Base-by-base conservation (phyloP, 169 alveolate species). In the Sarcocystis neurona region DNA sequence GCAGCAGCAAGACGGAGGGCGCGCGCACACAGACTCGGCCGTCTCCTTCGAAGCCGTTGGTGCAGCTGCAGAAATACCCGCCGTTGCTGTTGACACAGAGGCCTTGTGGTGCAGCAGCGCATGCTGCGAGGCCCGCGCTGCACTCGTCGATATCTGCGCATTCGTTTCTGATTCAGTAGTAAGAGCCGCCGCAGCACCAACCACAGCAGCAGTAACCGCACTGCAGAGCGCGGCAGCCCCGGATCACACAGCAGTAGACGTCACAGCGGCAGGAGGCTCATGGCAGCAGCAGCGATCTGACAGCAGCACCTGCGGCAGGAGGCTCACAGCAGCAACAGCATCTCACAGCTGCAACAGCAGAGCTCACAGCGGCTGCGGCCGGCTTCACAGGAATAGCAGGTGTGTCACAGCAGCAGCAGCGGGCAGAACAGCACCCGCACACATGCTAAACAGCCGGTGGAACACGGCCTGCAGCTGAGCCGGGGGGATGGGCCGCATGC, bases 41-140 rank as follows among this genome's bases (percentile, higher is more conserved):
- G 56, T 89, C 95, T n/a, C 95, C 95, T 75, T 91, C 91, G 72
- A 89, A 93, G 58, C 94, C 95, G 34, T 90, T 91, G 60, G 74
- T 84, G 84, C 95, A 93, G 68, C 86, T 85, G 80, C 95, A 93
- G 48, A 89, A 91, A 63, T 89, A 93, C 12, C 93, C 90, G 58
- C 95, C 95, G 43, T 72, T 56, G 8, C 92, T 93, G 80, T 93
- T 93, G 88, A 93, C 46, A 74, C 95, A 93, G 20, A 85, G 72
- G 34, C 94, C 94, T 8, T 80, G 74, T 20, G 94, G 79, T 32
- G 90, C 56, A n/a, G 91, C 34, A 10, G 91, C 94, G 79, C 95
- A 93, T 82, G 84, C 63, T 10, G 92, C 89, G 30, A 89, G 88
- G 48, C 92, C 92, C 56, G 68, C 58, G 66, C 60, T 37, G 84